A percentile compares a stretch with the other conserved stretches of the same genome.
Evolutionary conservation across 1,139 yeast species (phyloP).

Genomic region (Yamadazyma atlantica): DNA sequence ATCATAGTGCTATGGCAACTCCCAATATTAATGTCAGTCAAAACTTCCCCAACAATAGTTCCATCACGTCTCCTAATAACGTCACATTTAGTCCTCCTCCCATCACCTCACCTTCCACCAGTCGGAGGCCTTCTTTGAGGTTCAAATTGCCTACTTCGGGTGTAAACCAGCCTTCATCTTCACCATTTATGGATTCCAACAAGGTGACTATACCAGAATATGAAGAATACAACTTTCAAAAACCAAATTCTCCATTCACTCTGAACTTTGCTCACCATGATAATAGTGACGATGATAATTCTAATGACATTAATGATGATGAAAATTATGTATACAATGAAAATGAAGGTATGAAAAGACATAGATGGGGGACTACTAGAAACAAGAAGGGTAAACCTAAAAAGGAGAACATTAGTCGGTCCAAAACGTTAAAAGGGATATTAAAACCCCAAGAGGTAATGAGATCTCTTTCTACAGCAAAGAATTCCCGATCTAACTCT

Average conservation of each 20-base stretch:
- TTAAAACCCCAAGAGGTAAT: conserved; percentile 18
- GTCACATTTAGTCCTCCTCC: conserved; percentile 13
- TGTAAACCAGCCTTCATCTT: conserved; percentile 8
- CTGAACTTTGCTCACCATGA: conserved; percentile 10
- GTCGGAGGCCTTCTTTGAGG: conserved; percentile 24
- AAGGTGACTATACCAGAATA: conserved; percentile 20
- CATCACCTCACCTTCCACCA: conserved; percentile 8
- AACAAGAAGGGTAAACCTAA: conserved; percentile 70
- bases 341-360: conserved; percentile 54
- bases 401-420: conserved; percentile 42
- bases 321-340: conserved; percentile 12
- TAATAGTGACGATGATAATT: conserved; percentile 13
- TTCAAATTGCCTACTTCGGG: conserved; percentile 25
- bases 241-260: conserved; percentile 19
- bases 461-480: conserved; percentile 9
- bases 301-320: too few relatives aligned
- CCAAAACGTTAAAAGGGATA: conserved; percentile 44
- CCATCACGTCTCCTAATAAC: conserved; percentile 1
- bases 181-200: conserved; percentile 28
- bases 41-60: conserved; percentile 1
- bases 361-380: conserved; percentile 91
- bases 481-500: conserved; percentile 8
- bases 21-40: conserved; percentile 24
- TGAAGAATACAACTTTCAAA: conserved; percentile 18
- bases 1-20: conserved; percentile 23